Percentiles rank a stretch among this genome's conserved stretches.
Evolutionary conservation across 2,329 filamentous ascomycete species (phyloP).

Genomic region (Pseudogymnoascus sp.): DNA sequence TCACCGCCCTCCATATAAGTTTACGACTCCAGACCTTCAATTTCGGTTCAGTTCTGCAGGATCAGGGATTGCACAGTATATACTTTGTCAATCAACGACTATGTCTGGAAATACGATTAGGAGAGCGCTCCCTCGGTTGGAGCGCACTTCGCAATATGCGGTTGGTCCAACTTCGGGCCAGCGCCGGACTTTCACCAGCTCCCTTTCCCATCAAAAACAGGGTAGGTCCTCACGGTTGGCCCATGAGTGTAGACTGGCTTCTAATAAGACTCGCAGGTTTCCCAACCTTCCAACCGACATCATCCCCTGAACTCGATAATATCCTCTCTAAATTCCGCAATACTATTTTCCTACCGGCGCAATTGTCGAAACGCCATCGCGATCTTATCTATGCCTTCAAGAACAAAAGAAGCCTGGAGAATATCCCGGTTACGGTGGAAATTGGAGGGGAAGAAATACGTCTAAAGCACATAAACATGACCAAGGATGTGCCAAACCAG

Average conservation of each 20-base stretch:
- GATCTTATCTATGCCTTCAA: slow-evolving; percentile 42
- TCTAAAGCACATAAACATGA: slow-evolving; percentile 21
- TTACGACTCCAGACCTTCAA: slow-evolving; percentile 4
- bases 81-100: slow-evolving; percentile 1
- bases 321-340: slow-evolving; percentile 45
- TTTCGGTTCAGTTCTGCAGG: neutral
- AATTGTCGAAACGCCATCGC: slow-evolving; percentile 46
- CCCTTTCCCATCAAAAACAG: slow-evolving; percentile 18
- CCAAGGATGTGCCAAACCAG: slow-evolving; percentile 17
- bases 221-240: slow-evolving; percentile 15
- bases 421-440: slow-evolving; percentile 49
- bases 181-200: slow-evolving; percentile 23
- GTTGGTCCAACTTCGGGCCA: neutral
- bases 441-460: slow-evolving; percentile 42
- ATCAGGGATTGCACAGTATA: neutral
- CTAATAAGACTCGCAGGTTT: slow-evolving; percentile 13
- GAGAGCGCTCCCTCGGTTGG: slow-evolving; percentile 1
- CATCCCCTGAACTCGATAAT: slow-evolving; percentile 44
- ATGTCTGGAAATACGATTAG: slow-evolving; percentile 4
- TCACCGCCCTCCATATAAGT: slow-evolving; percentile 8
- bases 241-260: neutral
- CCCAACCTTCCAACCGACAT: slow-evolving; percentile 39
- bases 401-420: slow-evolving; percentile 40
- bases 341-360: slow-evolving; percentile 52
- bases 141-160: neutral